phyloP scores from a whole-genome alignment of 805 yeast species.

The Candida tammaniensis region DNA sequence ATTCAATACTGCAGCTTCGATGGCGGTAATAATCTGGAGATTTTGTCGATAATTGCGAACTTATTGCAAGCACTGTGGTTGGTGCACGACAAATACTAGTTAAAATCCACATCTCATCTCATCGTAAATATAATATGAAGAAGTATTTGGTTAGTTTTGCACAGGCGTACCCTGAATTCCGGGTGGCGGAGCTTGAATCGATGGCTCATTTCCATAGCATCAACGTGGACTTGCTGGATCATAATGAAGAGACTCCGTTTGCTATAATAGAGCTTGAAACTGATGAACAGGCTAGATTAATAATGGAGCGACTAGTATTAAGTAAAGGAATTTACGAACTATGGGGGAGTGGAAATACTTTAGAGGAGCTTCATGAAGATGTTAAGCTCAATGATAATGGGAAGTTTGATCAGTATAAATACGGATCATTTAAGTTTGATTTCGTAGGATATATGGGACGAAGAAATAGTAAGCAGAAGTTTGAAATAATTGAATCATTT shows the following conservation, averaged over 20 bases:
- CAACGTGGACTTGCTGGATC: constrained; percentile 55
- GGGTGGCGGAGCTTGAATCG: constrained; percentile 81
- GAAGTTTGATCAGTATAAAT: constrained; percentile 37
- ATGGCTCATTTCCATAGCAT: constrained; percentile 66
- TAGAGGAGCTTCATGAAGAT: constrained; percentile 56
- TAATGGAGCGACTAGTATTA: constrained; percentile 67
- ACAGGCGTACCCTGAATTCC: constrained; percentile 75
- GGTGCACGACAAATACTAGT: too few relatives aligned
- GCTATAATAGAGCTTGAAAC: constrained; percentile 61
- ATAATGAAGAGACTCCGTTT: constrained; percentile 65
- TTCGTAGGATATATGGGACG: constrained; percentile 73
- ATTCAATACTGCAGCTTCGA: too few relatives aligned
- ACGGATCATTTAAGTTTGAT: constrained; percentile 74
- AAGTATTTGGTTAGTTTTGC: constrained; percentile 80
- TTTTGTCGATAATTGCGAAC: too few relatives aligned
- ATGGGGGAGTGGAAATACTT: constrained; percentile 68
- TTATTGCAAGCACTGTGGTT: too few relatives aligned
- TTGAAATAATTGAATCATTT: constrained; percentile 69
- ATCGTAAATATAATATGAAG: constrained; percentile 32
- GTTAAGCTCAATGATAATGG: constrained; percentile 33
- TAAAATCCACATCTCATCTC: constrained; percentile 8
- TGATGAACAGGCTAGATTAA: constrained; percentile 63
- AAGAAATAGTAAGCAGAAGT: constrained; percentile 48
- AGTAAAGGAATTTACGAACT: constrained; percentile 77
- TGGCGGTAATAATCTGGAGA: too few relatives aligned